Percentiles rank a stretch among this genome's conserved stretches.
Conservation (phyloP, 2,329 filamentous ascomycete genomes). For the Fusarium sterilihyphosum region DNA sequence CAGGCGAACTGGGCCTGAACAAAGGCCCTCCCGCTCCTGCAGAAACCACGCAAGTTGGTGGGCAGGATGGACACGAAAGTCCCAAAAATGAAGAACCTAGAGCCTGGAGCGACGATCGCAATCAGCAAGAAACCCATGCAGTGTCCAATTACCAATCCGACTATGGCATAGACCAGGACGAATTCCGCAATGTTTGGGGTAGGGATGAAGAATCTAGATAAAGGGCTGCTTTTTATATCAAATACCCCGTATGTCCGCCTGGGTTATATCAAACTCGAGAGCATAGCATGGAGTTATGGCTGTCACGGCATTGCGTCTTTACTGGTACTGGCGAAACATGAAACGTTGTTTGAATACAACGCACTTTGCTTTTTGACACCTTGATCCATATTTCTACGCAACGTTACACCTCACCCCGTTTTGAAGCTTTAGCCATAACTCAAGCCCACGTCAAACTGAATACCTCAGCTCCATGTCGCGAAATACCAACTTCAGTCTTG, state of each 20-base stretch:
- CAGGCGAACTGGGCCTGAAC: slow-evolving; percentile 40
- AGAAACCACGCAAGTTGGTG: slow-evolving; percentile 14
- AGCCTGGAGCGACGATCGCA: slow-evolving; percentile 2
- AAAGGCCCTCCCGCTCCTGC: slow-evolving; percentile 36
- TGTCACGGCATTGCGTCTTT: slow-evolving; percentile 20
- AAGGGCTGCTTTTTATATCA: slow-evolving; percentile 20
- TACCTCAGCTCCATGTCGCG: slow-evolving; percentile 52
- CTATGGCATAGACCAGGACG: slow-evolving; percentile 50
- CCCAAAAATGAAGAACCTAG: slow-evolving; percentile 34
- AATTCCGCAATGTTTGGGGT: slow-evolving; percentile 60
- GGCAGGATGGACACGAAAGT: slow-evolving; percentile 35
- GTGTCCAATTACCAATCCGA: slow-evolving; percentile 40
- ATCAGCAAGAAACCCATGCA: slow-evolving; percentile 23
- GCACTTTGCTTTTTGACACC: background rate
- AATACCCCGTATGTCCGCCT: slow-evolving; percentile 30
- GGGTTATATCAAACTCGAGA: slow-evolving; percentile 7
- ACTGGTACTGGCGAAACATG: background rate
- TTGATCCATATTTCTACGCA: background rate
- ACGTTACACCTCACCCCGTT: background rate
- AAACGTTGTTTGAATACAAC: background rate
- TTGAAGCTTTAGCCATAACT: background rate
- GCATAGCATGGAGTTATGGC: slow-evolving; percentile 44
- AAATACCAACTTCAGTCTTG: slow-evolving; percentile 55
- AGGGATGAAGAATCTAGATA: slow-evolving; percentile 40
- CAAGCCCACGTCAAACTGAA: slow-evolving; percentile 54